These are phyloP conservation scores for Apiospora sp. DNA, from an alignment of 2,329 filamentous ascomycete species.

Conservation along the genomic window DNA sequence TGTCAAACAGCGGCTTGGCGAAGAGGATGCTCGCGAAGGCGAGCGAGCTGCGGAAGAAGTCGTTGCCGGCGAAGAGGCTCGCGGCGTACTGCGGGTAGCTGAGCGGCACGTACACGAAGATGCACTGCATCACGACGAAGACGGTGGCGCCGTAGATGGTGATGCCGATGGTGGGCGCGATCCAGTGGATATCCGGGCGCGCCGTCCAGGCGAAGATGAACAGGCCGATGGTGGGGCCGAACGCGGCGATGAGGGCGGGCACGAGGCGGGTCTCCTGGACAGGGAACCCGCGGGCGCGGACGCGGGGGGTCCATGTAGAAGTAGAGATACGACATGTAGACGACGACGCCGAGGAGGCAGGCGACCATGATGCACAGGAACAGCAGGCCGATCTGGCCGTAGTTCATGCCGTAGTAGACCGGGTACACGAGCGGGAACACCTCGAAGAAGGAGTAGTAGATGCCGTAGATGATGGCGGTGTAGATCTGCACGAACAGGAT, in stretches of 20 bases:
- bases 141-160: constrained; percentile 50
- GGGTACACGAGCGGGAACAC: constrained; percentile 62
- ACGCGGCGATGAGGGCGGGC: constrained; percentile 63
- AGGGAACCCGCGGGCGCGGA: constrained; percentile 61
- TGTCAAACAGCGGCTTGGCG: constrained; percentile 64
- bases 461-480: constrained; percentile 56
- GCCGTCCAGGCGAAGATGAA: constrained; percentile 68
- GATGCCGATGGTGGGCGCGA: constrained; percentile 59
- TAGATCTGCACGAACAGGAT: constrained; percentile 59
- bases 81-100: constrained; percentile 35
- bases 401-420: constrained; percentile 56
- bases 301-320: constrained; percentile 70
- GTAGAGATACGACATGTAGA: constrained; percentile 70
- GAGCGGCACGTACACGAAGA: constrained; percentile 38
- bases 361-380: constrained; percentile 58
- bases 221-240: constrained; percentile 62
- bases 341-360: constrained; percentile 55
- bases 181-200: constrained; percentile 61
- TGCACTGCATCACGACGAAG: constrained; percentile 36
- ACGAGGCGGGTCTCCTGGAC: constrained; percentile 74
- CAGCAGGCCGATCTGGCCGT: constrained; percentile 55
- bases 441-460: constrained; percentile 61
- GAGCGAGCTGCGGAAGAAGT: constrained; percentile 34
- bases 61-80: constrained; percentile 37
- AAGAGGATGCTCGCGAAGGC: constrained; percentile 67